phyloP scores from a whole-genome alignment of 1,284 basidiomycete species.

The Malassezia pachydermatis region DNA sequence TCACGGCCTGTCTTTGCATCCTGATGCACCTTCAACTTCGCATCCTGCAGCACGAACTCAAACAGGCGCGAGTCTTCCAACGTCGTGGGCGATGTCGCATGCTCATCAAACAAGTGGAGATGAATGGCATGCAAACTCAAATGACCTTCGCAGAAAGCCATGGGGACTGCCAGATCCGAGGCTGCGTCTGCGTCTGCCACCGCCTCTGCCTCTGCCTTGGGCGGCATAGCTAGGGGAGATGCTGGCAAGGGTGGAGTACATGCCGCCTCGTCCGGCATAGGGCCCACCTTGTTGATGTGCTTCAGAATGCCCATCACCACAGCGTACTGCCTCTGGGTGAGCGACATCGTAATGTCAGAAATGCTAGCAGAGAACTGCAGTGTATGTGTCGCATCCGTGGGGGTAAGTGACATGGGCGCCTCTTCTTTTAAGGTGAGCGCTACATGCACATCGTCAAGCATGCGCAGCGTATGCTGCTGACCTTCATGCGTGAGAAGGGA shows the following conservation, averaged over 20 bases:
- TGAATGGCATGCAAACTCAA: background rate
- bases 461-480: conserved; percentile 54
- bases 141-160: background rate
- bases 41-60: conserved; percentile 56
- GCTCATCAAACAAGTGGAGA: conserved; percentile 10
- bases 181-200: background rate
- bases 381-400: background rate
- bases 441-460: conserved; percentile 86
- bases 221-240: background rate
- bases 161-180: background rate
- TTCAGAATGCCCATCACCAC: background rate
- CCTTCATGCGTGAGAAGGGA: conserved; percentile 29
- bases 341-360: conserved; percentile 6
- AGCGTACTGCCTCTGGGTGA: conserved; percentile 12
- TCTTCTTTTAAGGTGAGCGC: conserved; percentile 65
- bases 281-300: background rate
- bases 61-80: conserved; percentile 11
- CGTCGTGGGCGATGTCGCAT: background rate
- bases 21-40: conserved; percentile 76
- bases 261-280: background rate
- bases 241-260: too few relatives aligned
- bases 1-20: conserved; percentile 74
- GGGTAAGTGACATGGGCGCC: background rate
- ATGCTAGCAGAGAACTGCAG: background rate
- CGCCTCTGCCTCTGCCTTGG: background rate